Evolutionary conservation across 208 protist species (phyloP), one percentile per base, ranked within the genome.

Genomic region (Acanthamoeba lenticulata): DNA sequence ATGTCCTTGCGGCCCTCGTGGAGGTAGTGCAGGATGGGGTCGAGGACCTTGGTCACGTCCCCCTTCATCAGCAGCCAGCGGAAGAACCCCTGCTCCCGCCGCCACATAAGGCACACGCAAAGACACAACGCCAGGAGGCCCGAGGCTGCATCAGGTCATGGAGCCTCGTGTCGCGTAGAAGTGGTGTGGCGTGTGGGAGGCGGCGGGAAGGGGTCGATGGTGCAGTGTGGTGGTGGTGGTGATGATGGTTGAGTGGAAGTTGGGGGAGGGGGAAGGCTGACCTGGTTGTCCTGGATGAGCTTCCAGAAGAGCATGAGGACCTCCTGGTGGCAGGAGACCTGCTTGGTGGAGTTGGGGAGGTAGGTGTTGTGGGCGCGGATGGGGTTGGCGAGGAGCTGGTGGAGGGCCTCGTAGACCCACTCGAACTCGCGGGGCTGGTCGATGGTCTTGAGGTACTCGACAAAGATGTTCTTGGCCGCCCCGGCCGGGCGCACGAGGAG

Each of bases 301-400:
- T 89, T 89, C 79, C 79, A 89, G 79, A 89, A 89, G 29, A 89
- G 49, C 42, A 89, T 89, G 47, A 92, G 86, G n/a, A 92, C 40
- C 55, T 92, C 86, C 52, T 92, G 86, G 60, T 55, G 42, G 36
- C 40, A 69, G 9, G 29, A 44, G 44, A 92, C 42, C 60, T 65
- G 57, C 36, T 92, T 92, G 27, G 60, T 92, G 36, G 47, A 69
- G 55, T 67, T 34, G 47, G 86, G 86, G 5, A 92, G 60, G 86
- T 92, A 92, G 27, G 86, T 92, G 86, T 92, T 92, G 49, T 42
- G 34, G 15, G 86, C 49, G n/a, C 15, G 27, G 36, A 92, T 42
- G 34, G 86, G 86, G 27, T 92, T 92, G 86, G 27, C 21, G 6
- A 92, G 55, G 7, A 92, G 86, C 34, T 34, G 24, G 52, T 32